A percentile compares a stretch with the other conserved stretches of the same genome.
Evolutionary conservation across 371 early-diverging fungal species (phyloP).

Genomic region (Mucor ambiguus): DNA sequence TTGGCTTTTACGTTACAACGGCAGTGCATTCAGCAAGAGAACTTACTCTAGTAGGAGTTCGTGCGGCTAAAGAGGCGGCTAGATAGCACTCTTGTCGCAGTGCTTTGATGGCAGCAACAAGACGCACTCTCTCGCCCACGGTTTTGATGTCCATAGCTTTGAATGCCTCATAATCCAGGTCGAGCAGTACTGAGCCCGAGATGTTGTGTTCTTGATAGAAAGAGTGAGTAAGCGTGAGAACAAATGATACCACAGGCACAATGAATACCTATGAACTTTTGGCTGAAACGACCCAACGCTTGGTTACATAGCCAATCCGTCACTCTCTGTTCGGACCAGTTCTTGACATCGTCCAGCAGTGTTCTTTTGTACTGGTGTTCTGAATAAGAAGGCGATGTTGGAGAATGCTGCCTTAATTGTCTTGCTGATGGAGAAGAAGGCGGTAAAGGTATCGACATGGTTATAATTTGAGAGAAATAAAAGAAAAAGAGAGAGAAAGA

Average conservation of each 20-base stretch:
- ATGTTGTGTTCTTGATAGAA: slow-evolving; percentile 65
- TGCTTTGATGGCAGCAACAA: slow-evolving; percentile 73
- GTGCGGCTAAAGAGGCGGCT: slow-evolving; percentile 34
- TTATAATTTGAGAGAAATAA: background rate
- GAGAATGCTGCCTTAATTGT: slow-evolving; percentile 40
- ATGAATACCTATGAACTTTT: slow-evolving; percentile 60
- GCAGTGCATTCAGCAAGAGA: too few relatives aligned
- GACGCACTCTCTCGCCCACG: slow-evolving; percentile 84
- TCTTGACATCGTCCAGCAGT: slow-evolving; percentile 54
- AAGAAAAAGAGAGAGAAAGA: background rate
- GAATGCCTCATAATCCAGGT: slow-evolving; percentile 79
- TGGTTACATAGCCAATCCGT: slow-evolving; percentile 76
- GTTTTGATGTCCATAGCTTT: slow-evolving; percentile 82
- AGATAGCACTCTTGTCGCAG: slow-evolving; percentile 68
- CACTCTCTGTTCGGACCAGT: slow-evolving; percentile 77
- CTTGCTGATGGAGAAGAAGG: slow-evolving; percentile 30
- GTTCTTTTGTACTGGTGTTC: slow-evolving; percentile 34
- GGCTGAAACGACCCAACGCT: slow-evolving; percentile 68
- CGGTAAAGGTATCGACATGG: slow-evolving; percentile 17
- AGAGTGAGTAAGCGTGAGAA: background rate
- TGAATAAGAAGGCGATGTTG: slow-evolving; percentile 56
- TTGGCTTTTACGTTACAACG: background rate
- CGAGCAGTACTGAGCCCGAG: slow-evolving; percentile 79
- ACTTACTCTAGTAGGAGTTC: slow-evolving; percentile 28
- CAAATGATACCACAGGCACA: too few relatives aligned